phyloP scores from a whole-genome alignment of 805 yeast species.

The Nakazawaea anatomiae region DNA sequence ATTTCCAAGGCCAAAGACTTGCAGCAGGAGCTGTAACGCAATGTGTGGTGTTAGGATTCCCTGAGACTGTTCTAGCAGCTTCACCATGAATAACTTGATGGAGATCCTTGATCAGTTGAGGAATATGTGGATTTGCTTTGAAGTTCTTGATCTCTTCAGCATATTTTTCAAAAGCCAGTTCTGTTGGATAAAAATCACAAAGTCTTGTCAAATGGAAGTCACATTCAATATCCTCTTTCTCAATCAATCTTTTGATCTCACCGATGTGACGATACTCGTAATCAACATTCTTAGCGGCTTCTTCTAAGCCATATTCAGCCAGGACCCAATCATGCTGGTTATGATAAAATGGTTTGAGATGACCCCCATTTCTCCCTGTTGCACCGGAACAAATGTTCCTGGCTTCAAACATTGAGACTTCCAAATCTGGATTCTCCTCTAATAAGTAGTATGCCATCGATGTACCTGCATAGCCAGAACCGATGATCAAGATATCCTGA shows the following conservation, averaged over 20 bases:
- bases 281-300: constrained; percentile 26
- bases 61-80: constrained; percentile 19
- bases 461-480: constrained; percentile 42
- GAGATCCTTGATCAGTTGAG: constrained; percentile 21
- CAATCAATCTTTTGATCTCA: constrained; percentile 22
- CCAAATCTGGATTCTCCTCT: constrained; percentile 18
- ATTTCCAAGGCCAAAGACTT: constrained; percentile 38
- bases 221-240: constrained; percentile 21
- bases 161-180: constrained; percentile 3
- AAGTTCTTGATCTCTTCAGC: constrained; percentile 15
- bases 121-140: constrained; percentile 23
- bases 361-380: constrained; percentile 41
- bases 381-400: constrained; percentile 35
- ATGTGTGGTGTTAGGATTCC: constrained; percentile 22
- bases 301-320: constrained; percentile 13
- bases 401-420: constrained; percentile 30
- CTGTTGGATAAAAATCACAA: constrained; percentile 18
- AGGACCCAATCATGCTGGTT: constrained; percentile 6
- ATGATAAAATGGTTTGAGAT: constrained; percentile 30
- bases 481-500: constrained; percentile 35
- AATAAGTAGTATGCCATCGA: constrained; percentile 30
- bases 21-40: constrained; percentile 34
- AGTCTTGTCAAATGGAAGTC: constrained; percentile 23
- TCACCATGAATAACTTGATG: constrained; percentile 28
- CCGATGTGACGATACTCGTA: constrained; percentile 28